These are phyloP conservation scores for Boletus reticulatus DNA, from an alignment of 768 basidiomycete genomes.

Conservation along the genomic window DNA sequence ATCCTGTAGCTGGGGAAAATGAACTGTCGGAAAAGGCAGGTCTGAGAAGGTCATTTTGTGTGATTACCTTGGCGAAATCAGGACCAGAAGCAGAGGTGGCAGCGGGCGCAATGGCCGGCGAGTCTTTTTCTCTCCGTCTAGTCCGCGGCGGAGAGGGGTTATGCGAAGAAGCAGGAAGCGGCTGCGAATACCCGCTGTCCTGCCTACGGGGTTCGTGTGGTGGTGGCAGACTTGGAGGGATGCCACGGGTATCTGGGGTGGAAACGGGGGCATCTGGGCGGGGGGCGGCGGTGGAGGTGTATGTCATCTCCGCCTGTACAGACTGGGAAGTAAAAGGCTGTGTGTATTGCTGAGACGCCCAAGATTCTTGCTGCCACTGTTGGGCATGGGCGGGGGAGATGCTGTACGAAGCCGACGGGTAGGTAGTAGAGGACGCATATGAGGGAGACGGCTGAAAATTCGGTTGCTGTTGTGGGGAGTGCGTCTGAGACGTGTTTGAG, in stretches of 20 bases:
- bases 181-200: conserved; percentile 31
- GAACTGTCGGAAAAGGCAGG: conserved; percentile 11
- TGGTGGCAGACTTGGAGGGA: conserved; percentile 24
- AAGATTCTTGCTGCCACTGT: conserved; percentile 42
- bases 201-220: conserved; percentile 34
- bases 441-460: conserved; percentile 26
- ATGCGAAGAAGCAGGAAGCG: conserved; percentile 25
- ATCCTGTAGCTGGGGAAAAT: conserved; percentile 37
- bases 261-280: conserved; percentile 33
- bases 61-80: conserved; percentile 43
- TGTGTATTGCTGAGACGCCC: conserved; percentile 35
- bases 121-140: conserved; percentile 38
- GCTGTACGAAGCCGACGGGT: conserved; percentile 30
- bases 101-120: conserved; percentile 26
- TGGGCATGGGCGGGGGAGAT: conserved; percentile 30
- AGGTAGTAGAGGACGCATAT: conserved; percentile 29
- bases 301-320: conserved; percentile 35
- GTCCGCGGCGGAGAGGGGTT: conserved; percentile 32
- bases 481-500: conserved; percentile 33
- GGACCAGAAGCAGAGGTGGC: conserved; percentile 29
- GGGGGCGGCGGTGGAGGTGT: conserved; percentile 31
- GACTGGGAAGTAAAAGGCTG: conserved; percentile 34
- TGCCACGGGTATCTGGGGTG: conserved; percentile 31
- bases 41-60: neutral
- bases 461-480: conserved; percentile 29